These are phyloP conservation scores for Escovopsis weberi DNA, from an alignment of 2,329 filamentous ascomycete species.

Conservation along the genomic window DNA sequence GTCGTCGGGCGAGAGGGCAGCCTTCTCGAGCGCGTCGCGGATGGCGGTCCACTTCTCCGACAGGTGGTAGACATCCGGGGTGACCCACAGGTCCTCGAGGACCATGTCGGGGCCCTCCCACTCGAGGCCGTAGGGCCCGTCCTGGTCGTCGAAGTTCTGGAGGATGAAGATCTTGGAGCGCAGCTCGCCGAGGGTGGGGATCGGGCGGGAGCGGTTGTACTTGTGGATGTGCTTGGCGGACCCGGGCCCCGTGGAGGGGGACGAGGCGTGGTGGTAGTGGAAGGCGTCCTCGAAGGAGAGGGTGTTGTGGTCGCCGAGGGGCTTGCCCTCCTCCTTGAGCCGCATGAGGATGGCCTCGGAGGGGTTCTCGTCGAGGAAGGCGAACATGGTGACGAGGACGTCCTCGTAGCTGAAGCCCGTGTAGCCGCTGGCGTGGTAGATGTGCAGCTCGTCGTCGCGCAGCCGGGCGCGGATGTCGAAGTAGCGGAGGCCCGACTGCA, in stretches of 20 bases:
- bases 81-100: constrained; percentile 33
- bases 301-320: constrained; percentile 20
- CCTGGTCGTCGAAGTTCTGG: constrained; percentile 27
- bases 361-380: constrained; percentile 31
- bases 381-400: constrained; percentile 28
- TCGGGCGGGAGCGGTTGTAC: constrained; percentile 15
- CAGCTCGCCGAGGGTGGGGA: constrained; percentile 30
- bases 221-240: constrained; percentile 22
- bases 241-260: constrained; percentile 21
- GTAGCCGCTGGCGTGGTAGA: constrained; percentile 31
- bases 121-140: constrained; percentile 24
- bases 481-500: constrained; percentile 32
- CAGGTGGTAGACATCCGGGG: constrained; percentile 27
- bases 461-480: constrained; percentile 33
- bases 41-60: constrained; percentile 33
- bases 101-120: constrained; percentile 31
- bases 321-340: constrained; percentile 31
- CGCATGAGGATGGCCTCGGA: constrained; percentile 34
- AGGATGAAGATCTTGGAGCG: constrained; percentile 32
- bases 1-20: constrained; percentile 17
- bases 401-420: constrained; percentile 30
- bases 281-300: constrained; percentile 32
- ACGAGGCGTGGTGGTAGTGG: constrained; percentile 22
- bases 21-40: constrained; percentile 23
- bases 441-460: constrained; percentile 26